These are phyloP conservation scores for Hibiscus syriacus DNA, from an alignment of 345 rosid genomes.

Conservation along the genomic window DNA sequence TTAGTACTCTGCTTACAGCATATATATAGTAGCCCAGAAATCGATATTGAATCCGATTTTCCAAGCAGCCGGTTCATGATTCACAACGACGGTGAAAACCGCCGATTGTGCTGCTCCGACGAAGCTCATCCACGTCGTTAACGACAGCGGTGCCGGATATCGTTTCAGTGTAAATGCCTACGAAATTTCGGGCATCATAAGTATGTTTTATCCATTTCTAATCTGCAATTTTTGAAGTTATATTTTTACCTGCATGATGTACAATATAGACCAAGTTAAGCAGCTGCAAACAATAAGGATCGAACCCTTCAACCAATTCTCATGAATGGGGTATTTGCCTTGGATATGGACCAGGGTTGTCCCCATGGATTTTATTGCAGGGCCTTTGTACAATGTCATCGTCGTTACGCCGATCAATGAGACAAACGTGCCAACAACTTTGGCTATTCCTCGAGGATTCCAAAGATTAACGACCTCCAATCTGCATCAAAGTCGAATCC, in stretches of 20 bases:
- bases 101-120: slow-evolving; percentile 61
- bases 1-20: slow-evolving; percentile 33
- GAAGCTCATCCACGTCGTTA: slow-evolving; percentile 56
- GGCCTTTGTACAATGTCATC: slow-evolving; percentile 56
- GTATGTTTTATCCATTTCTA: not conserved
- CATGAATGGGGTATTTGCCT: slow-evolving; percentile 21
- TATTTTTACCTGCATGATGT: slow-evolving; percentile 61
- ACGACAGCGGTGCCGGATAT: slow-evolving; percentile 58
- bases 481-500: slow-evolving; percentile 18
- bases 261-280: slow-evolving; percentile 53
- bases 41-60: slow-evolving; percentile 44
- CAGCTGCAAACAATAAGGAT: slow-evolving; percentile 52
- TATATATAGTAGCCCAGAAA: slow-evolving; percentile 44
- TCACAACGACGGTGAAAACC: slow-evolving; percentile 27
- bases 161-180: slow-evolving; percentile 52
- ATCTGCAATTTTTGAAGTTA: no score
- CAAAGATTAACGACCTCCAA: slow-evolving; percentile 49
- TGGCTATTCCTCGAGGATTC: slow-evolving; percentile 45
- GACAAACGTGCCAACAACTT: slow-evolving; percentile 40
- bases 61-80: slow-evolving; percentile 26
- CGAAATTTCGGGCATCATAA: not conserved
- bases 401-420: slow-evolving; percentile 48
- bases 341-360: slow-evolving; percentile 33
- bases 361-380: slow-evolving; percentile 29
- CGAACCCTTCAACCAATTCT: slow-evolving; percentile 58